Base-by-base conservation (phyloP, 129 eudicot species). In the Flaveria bidentis region DNA sequence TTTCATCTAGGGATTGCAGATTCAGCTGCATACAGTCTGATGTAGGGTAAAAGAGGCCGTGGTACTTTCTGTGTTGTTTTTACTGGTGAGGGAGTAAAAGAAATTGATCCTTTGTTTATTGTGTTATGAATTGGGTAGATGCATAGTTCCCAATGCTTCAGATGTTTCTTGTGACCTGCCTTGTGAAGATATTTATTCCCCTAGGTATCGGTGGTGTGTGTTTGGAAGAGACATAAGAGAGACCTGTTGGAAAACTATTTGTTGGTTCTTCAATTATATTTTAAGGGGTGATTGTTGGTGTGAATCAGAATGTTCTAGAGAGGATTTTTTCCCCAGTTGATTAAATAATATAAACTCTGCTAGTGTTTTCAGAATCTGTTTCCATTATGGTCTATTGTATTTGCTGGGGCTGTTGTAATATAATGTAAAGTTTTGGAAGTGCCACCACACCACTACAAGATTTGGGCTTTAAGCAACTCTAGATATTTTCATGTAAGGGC, bases 301-400 rank as follows among this genome's bases (percentile, higher is more conserved):
- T 67, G 57, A 56, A 76, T 64, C 58, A 72, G 85, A 78, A 80
- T 75, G 81, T 86, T 66, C 52, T 52, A 16, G 46, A 80, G 45
- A 49, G 78, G 89, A 85, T 71, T 82, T 79, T 42, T 74, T 44
- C 72, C 72, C 79, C 41, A 45, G 73, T 68, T 41, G 61, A 23
- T 66, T 67, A 69, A 78, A 86, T 84, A 75, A 81, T 84, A 65
- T 76, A 74, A 78, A 42, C 76, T 46, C 53, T 77, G 67, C 26
- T 67, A 81, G 88, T 86, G 91, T 80, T 77, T 83, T 67, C 81
- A 76, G 93, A 86, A 86, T 88, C 85, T 82, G 80, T 74, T 73
- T 82, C 82, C 80, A 78, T 61, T 60, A 73, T 77, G 53, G 72
- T 77, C 53, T 82, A 58, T 66, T 71, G 30, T 76, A 41, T 76